Conservation (phyloP, 352 stramenopile genomes). For the Vaucheria bursata region DNA sequence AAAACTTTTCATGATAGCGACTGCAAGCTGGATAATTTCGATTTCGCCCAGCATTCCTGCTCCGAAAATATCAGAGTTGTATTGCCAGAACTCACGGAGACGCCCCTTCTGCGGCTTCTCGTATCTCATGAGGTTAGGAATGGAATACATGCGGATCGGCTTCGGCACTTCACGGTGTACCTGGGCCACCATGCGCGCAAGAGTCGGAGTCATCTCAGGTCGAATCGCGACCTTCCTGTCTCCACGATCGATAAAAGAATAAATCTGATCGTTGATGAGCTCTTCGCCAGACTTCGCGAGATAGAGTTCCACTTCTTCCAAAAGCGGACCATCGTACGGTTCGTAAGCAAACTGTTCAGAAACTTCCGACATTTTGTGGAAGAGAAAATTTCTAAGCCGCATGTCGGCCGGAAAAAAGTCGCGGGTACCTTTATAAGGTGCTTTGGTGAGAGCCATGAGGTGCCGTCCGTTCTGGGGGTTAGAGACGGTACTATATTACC, state of each 20-base stretch:
- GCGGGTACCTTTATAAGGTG: no score
- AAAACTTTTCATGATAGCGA: no score
- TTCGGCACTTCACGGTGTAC: constrained; percentile 83
- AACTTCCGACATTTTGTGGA: no score
- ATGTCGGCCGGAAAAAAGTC: no score
- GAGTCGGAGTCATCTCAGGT: constrained; percentile 96
- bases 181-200: constrained; percentile 91
- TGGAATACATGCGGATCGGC: constrained; percentile 89
- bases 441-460: no score
- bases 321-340: constrained; percentile 94
- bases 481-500: no score
- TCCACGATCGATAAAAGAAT: constrained; percentile 93
- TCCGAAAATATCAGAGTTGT: constrained; percentile 92
- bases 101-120: constrained; percentile 63
- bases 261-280: constrained; percentile 92
- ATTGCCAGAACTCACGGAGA: constrained; percentile 98
- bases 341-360: constrained; percentile 95
- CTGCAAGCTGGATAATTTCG: not conserved
- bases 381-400: no score
- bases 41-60: no score
- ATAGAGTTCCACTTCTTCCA: constrained; percentile 90
- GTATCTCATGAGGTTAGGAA: constrained; percentile 69
- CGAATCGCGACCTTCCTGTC: constrained; percentile 49
- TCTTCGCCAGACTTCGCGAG: constrained; percentile 98
- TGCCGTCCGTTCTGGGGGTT: no score